These are phyloP conservation scores for Kodamaea derodonti DNA, from an alignment of 1,139 yeast genomes.

Conservation along the genomic window DNA sequence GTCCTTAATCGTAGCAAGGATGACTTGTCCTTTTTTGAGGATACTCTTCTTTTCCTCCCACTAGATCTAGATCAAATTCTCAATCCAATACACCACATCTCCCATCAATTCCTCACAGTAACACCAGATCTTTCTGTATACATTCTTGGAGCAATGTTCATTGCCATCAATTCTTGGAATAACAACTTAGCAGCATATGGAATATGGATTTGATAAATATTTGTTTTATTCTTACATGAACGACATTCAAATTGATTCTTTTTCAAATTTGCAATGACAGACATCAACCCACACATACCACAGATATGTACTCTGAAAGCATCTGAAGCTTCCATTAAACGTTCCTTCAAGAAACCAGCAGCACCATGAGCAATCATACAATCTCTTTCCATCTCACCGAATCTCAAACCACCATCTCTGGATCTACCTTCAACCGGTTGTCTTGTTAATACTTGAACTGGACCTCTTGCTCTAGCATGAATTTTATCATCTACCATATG, in stretches of 20 bases:
- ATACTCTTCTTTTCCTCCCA: no score
- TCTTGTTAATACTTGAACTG: conserved; percentile 95
- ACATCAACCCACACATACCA: conserved; percentile 97
- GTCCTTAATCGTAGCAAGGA: no score
- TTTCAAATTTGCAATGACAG: conserved; percentile 93
- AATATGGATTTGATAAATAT: conserved; percentile 93
- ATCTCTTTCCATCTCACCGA: conserved; percentile 99
- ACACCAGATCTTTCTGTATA: conserved; percentile 62
- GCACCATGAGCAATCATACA: conserved; percentile 99
- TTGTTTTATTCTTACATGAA: conserved; percentile 96
- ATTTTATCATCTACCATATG: conserved; percentile 99
- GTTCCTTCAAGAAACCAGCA: conserved; percentile 93
- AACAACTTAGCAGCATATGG: conserved; percentile 96
- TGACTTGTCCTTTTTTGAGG: no score
- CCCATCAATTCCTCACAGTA: conserved; percentile 23
- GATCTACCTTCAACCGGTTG: conserved; percentile 99
- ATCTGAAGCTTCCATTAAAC: conserved; percentile 98
- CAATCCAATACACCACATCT: background rate
- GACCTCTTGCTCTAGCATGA: conserved; percentile 99
- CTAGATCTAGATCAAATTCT: no score
- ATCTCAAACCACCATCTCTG: conserved; percentile 98
- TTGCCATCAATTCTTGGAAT: conserved; percentile 98
- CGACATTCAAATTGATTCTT: conserved; percentile 98
- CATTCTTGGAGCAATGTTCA: conserved; percentile 89
- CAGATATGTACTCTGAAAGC: conserved; percentile 98